Evolutionary conservation across 2,329 filamentous ascomycete species (phyloP).

Genomic region (Drechslerella dactyloides): DNA sequence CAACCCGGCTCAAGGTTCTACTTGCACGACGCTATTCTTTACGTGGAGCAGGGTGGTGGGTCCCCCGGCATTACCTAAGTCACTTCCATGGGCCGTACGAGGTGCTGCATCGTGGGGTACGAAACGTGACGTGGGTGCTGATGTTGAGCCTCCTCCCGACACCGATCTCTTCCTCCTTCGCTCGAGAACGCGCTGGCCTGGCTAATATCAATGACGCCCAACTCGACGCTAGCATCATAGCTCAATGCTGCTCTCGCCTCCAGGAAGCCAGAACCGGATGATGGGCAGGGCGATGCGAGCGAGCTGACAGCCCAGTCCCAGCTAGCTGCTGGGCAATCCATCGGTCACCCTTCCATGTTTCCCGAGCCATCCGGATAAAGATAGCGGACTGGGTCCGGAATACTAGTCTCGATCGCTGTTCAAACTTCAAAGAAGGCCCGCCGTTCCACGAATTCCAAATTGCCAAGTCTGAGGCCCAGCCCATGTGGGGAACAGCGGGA

Average conservation of each 20-base stretch:
- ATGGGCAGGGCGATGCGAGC: too few species aligned
- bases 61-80: background rate
- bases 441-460: constrained; percentile 44
- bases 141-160: background rate
- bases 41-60: background rate
- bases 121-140: background rate
- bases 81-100: background rate
- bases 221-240: too few species aligned
- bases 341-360: background rate
- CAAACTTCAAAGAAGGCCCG: background rate
- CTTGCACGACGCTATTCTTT: too few species aligned
- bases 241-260: too few species aligned
- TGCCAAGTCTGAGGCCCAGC: constrained; percentile 33
- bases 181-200: too few species aligned
- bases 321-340: too few species aligned
- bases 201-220: too few species aligned
- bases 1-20: background rate
- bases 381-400: constrained; percentile 21
- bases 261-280: too few species aligned
- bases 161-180: background rate
- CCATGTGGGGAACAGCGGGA: background rate
- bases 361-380: background rate
- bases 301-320: too few species aligned
- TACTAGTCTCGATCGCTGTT: constrained; percentile 12
- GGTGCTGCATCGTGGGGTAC: background rate